Evolutionary conservation across 176 grass and related monocot species (phyloP).

Genomic region (Cocos nucifera): DNA sequence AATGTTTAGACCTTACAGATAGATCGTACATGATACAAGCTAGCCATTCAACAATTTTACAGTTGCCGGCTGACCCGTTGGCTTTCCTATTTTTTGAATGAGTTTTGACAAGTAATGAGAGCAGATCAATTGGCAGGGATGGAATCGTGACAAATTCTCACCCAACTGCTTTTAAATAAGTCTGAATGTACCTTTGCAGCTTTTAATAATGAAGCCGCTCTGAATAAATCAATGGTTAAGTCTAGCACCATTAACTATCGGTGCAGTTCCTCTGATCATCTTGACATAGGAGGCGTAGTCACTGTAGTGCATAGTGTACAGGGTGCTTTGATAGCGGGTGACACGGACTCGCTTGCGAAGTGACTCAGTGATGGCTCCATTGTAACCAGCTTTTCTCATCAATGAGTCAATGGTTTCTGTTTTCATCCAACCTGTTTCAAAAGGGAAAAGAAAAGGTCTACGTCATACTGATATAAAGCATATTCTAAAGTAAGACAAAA

Average conservation of each 20-base stretch:
- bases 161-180: constrained; percentile 7
- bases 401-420: constrained; percentile 84
- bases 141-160: constrained; percentile 34
- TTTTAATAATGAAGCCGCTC: constrained; percentile 7
- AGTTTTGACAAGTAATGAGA: constrained; percentile 22
- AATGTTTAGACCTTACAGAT: too few species aligned
- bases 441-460: neutral
- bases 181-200: neutral
- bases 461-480: neutral
- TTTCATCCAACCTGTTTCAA: constrained; percentile 67
- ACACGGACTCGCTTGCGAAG: constrained; percentile 68
- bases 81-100: too few species aligned
- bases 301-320: constrained; percentile 76
- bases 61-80: too few species aligned
- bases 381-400: constrained; percentile 91
- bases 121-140: constrained; percentile 29
- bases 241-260: constrained; percentile 37
- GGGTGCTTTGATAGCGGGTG: constrained; percentile 86
- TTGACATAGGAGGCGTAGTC: constrained; percentile 81
- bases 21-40: too few species aligned
- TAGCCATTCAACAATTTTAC: too few species aligned
- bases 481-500: neutral
- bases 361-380: constrained; percentile 52
- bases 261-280: constrained; percentile 49
- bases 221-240: constrained; percentile 51